Conservation (phyloP, 306 rosid genomes). For the Cyamopsis tetragonoloba region DNA sequence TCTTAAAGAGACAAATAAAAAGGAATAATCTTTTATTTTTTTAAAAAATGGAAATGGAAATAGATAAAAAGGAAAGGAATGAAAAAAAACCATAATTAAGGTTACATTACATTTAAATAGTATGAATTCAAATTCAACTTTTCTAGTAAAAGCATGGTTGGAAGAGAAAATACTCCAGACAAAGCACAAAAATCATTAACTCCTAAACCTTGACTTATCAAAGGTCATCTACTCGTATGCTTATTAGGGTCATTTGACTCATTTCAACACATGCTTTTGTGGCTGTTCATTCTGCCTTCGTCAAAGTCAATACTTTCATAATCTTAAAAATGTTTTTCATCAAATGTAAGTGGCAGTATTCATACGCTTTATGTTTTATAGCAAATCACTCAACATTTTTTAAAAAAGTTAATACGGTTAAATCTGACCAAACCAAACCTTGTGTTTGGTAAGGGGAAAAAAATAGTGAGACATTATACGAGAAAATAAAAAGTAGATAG, state of each 20-base stretch:
- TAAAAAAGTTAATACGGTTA: too few relatives aligned
- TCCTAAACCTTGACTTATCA: neutral
- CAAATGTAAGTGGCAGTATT: neutral
- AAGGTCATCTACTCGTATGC: neutral
- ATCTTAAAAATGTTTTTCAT: too few relatives aligned
- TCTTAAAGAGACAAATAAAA: too few relatives aligned
- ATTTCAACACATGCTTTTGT: conserved; percentile 15
- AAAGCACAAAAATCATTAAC: neutral
- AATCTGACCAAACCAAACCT: too few relatives aligned
- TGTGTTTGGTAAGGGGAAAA: too few relatives aligned
- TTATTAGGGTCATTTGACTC: conserved; percentile 14
- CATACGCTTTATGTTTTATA: neutral
- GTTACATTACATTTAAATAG: neutral
- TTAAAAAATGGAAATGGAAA: too few relatives aligned
- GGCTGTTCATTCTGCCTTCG: neutral
- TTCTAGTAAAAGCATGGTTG: conserved; percentile 24
- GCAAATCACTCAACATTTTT: neutral
- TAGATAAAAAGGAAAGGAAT: too few relatives aligned
- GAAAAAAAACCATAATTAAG: too few relatives aligned
- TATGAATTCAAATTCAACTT: neutral
- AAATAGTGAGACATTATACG: too few relatives aligned
- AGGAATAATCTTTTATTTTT: too few relatives aligned
- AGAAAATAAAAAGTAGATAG: too few relatives aligned
- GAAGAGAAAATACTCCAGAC: neutral
- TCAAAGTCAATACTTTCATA: conserved; percentile 10